Evolutionary conservation across 2,329 filamentous ascomycete genomes (phyloP).

Genomic region (Trichoderma atroviride): DNA sequence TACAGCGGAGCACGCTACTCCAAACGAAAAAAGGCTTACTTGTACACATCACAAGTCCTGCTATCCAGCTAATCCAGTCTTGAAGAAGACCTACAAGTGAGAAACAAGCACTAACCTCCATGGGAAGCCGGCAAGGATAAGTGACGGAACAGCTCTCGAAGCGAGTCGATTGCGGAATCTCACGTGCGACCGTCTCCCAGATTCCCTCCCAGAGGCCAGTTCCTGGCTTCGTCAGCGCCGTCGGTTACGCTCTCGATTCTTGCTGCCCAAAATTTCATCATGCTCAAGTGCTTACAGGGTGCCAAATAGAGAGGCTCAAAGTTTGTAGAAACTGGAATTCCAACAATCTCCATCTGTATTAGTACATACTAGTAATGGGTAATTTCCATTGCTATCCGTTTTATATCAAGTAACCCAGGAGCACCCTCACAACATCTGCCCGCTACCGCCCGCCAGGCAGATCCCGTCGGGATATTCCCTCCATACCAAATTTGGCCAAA

Average conservation of each 20-base stretch:
- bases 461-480: not conserved
- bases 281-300: constrained; percentile 12
- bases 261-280: constrained; percentile 1
- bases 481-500: not conserved
- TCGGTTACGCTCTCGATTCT: not conserved
- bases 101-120: not conserved
- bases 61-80: not conserved
- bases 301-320: not conserved
- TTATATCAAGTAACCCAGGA: not conserved
- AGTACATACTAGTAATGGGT: constrained; percentile 9
- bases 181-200: not conserved
- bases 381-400: not conserved
- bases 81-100: not conserved
- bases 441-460: not conserved
- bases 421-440: constrained; percentile 5
- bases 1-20: not conserved
- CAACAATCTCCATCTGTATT: not conserved
- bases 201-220: not conserved
- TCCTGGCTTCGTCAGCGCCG: not conserved
- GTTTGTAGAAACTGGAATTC: not conserved
- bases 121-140: not conserved
- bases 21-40: not conserved
- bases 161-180: constrained; percentile 2
- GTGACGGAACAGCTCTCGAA: not conserved
- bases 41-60: not conserved